Conservation (phyloP, 2,329 filamentous ascomycete species). For the Immersiporthe knoxdaviesiana region DNA sequence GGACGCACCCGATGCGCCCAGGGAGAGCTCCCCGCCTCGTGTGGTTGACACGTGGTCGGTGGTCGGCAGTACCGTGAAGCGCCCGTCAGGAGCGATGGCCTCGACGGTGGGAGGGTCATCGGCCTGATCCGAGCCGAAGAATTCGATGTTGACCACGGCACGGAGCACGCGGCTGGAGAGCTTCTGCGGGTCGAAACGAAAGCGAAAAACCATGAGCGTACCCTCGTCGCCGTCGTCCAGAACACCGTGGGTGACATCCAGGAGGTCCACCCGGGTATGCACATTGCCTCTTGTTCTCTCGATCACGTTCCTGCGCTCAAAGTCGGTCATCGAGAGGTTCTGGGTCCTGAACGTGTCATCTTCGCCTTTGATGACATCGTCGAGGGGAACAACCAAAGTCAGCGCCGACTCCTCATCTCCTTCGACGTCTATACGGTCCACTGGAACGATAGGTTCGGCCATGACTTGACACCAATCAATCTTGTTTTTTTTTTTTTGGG, state of each 20-base stretch:
- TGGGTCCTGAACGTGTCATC: constrained; percentile 11
- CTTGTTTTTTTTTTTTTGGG: no score
- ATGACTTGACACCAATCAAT: not conserved
- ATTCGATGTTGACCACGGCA: constrained; percentile 6
- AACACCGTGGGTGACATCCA: constrained; percentile 1
- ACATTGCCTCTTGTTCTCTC: not conserved
- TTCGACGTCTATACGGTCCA: not conserved
- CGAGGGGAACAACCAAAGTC: not conserved
- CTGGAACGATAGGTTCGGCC: not conserved
- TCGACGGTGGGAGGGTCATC: constrained; percentile 1
- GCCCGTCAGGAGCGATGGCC: not conserved
- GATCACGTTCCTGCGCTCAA: constrained; percentile 8
- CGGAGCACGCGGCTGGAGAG: constrained; percentile 4
- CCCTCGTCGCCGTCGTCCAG: constrained; percentile 4
- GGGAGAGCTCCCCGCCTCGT: not conserved
- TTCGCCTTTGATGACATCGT: constrained; percentile 5
- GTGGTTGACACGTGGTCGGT: constrained; percentile 1
- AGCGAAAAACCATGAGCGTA: constrained; percentile 9
- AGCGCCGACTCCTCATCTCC: constrained; percentile 3
- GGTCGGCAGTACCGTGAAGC: not conserved
- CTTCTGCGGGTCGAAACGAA: constrained; percentile 12
- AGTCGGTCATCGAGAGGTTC: not conserved
- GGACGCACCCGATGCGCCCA: constrained; percentile 1
- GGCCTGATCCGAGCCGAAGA: not conserved
- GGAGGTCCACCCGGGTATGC: constrained; percentile 4